Base-by-base conservation (phyloP, 371 early-diverging fungal genomes). In the Mucor piriformis region DNA sequence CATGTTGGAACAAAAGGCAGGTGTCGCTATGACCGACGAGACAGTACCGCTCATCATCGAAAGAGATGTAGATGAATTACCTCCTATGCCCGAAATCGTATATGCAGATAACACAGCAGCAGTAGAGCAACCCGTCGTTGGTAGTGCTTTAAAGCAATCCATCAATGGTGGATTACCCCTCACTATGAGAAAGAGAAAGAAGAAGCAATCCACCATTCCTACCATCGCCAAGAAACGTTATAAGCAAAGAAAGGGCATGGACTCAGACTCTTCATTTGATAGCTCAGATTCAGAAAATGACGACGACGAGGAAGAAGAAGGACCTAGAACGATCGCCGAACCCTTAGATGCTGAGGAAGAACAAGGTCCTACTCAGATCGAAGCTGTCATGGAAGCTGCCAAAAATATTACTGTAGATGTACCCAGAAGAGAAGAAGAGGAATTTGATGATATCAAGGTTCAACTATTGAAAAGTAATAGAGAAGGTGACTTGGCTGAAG, bases 1-100 rank as follows among this genome's bases (percentile, higher is more conserved):
- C 1, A 72, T 92, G 62, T 57, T 83, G 47, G 92, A 93, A 63
- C 80, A 91, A 66, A 84, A 88, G 34, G 80, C 81, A 15, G 92
- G 93, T 6, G 29, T 94, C 7, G 74, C 79, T 12, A 67, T 63
- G 16, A 73, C 85, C 1, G 88, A 91, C 64, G 67, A 71, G 2
- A 61, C 67, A 57, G 76, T 75, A n/a, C 72, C 79, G 40, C 61
- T 89, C 27, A 59, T 77, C 3, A 77, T 81, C 1, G 81, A 80
- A 51, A 72, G 72, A 1, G 78, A 74, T 13, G 64, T 72, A 0
- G 70, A 73, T 0, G 62, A 54, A 16, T 18, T 67, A 37, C 55
- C 67, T 25, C 59, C 61, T 23, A 54, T 64, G 44, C 58, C 51
- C 29, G 70, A 54, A 20, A 29, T 51, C 3, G 25, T 50, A 3